phyloP scores from a whole-genome alignment of 257 asterid species.

The Jacaranda copaia region DNA sequence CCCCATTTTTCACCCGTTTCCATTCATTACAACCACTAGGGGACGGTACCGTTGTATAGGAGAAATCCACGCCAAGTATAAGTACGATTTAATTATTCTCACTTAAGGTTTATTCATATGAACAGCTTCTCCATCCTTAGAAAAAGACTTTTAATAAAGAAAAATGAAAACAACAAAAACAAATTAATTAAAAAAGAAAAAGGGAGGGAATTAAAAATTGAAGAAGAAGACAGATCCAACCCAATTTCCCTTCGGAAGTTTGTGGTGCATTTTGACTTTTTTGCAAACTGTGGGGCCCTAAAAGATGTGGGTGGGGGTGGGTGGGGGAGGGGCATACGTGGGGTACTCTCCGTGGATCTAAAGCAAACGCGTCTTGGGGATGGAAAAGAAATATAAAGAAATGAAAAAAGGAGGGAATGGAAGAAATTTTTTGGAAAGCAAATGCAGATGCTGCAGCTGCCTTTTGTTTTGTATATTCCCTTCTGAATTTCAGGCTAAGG shows the following conservation, averaged over 20 bases:
- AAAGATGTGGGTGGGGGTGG: not conserved
- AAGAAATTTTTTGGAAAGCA: not conserved
- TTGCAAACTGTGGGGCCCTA: conserved; percentile 22
- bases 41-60: too few species aligned
- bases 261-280: conserved; percentile 36
- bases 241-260: not conserved
- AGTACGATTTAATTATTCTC: too few species aligned
- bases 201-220: conserved; percentile 12
- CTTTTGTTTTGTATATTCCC: conserved; percentile 29
- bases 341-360: conserved; percentile 43
- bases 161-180: not conserved
- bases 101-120: not conserved
- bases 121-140: not conserved
- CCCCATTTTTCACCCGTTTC: too few species aligned
- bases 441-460: conserved; percentile 1
- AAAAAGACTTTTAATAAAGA: not conserved
- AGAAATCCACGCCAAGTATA: too few species aligned
- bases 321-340: conserved; percentile 13
- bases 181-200: not conserved
- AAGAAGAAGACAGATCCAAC: conserved; percentile 10
- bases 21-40: too few species aligned
- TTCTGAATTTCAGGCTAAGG: conserved; percentile 28
- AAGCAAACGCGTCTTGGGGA: conserved; percentile 41
- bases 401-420: not conserved
- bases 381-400: not conserved